Evolutionary conservation across 202 grass and related monocot genomes (phyloP), one percentile per base, ranked within the genome.

Genomic region (Schoenoplectus triqueter): DNA sequence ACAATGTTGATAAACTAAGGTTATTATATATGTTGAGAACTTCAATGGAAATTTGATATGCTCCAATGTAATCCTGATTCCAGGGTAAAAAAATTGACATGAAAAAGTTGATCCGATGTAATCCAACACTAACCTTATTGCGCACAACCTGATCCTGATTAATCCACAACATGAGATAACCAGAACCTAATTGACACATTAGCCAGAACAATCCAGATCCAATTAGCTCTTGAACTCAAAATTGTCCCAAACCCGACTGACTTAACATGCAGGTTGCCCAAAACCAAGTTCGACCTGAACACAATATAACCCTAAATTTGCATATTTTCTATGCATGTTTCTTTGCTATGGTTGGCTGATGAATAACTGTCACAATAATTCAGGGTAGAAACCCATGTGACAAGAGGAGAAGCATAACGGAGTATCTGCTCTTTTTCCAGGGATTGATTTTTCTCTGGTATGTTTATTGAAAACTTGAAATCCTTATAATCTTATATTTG

Each of bases 391-490:
- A 95, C 85, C 93, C 91, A 68, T 98, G 95, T 83, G 95, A 98
- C 78, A 95, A 88, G 82, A 89, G 95, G 84, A 94, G 93, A 80
- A 98, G 88, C 70, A 76, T 98, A 87, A 89, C 85, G 19, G 90
- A 98, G 68, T 95, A 95, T 64, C 40, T 22, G 22, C 81, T 83
- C 71, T 94, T 49, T 98, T 98, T 81, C 93, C 95, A 69, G 84
- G 89, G 79, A 92, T 98, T 91, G 90, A 98, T 85, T 95, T 95
- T 90, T 95, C 95, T 20, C 83, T 91, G 90, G 95, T 64, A 91
- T 73, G 91, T 84, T 50, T 41, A 46, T 61, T 3, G 2, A 10
- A 1, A 78, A 17, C 21, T 61, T 3, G 2, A 10, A 1, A 78
- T 42, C 21, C 73, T 61, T 60, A 9, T n/a, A 15, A 9, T 42